Evolutionary conservation across 768 basidiomycete genomes (phyloP).

Genomic region (Russula sp.): DNA sequence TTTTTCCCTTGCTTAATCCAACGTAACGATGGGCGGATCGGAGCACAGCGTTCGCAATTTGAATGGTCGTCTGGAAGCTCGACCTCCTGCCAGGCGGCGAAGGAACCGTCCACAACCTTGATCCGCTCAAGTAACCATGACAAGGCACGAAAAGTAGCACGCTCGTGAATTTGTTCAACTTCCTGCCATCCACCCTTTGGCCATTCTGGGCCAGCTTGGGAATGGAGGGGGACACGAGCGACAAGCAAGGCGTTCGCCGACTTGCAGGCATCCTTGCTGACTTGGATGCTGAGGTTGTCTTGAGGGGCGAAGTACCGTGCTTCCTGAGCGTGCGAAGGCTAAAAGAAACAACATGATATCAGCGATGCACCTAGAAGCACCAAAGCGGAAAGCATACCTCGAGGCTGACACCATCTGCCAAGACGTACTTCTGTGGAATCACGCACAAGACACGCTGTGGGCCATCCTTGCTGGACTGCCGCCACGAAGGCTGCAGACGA

Average conservation of each 20-base stretch:
- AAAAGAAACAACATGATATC: neutral
- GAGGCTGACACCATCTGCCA: conserved; percentile 40
- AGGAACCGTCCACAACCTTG: conserved; percentile 59
- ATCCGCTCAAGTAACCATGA: conserved; percentile 87
- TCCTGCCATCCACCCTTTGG: conserved; percentile 63
- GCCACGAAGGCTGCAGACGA: conserved; percentile 68
- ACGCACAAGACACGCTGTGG: conserved; percentile 46
- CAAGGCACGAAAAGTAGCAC: conserved; percentile 67
- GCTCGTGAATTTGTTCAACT: conserved; percentile 82
- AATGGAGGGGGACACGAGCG: conserved; percentile 63
- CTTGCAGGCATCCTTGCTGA: conserved; percentile 56
- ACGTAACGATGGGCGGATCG: conserved; percentile 61
- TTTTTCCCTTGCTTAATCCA: conserved; percentile 61
- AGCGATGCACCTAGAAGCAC: neutral
- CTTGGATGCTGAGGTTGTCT: conserved; percentile 41
- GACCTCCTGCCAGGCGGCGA: conserved; percentile 60
- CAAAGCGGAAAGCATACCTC: conserved; percentile 37
- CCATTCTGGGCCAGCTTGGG: conserved; percentile 75
- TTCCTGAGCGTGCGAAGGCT: conserved; percentile 31
- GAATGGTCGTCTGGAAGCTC: conserved; percentile 37
- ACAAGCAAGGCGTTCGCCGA: conserved; percentile 73
- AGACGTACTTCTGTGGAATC: conserved; percentile 61
- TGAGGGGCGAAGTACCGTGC: conserved; percentile 64
- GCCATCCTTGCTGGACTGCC: conserved; percentile 51
- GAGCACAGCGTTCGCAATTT: conserved; percentile 77